These are phyloP conservation scores for Spathaspora hagerdaliae DNA, from an alignment of 805 yeast genomes.

Conservation along the genomic window DNA sequence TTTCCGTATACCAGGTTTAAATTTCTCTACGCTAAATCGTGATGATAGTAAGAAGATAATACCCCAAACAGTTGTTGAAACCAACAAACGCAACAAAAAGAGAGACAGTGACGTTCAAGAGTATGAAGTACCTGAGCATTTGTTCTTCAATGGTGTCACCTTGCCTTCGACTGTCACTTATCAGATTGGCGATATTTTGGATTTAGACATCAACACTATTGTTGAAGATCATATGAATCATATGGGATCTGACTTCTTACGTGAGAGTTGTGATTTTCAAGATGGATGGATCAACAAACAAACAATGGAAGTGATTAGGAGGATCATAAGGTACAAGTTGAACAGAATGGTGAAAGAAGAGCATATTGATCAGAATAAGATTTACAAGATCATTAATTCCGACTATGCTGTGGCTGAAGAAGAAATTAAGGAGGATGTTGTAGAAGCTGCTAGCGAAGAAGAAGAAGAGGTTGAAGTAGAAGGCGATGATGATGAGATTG, in stretches of 20 bases:
- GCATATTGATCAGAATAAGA: slow-evolving; percentile 38
- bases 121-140: slow-evolving; percentile 26
- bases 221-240: slow-evolving; percentile 31
- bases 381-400: slow-evolving; percentile 40
- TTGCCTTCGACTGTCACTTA: slow-evolving; percentile 68
- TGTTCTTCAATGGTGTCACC: slow-evolving; percentile 67
- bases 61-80: slow-evolving; percentile 21
- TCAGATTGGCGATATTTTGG: slow-evolving; percentile 76
- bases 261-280: slow-evolving; percentile 40
- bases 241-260: slow-evolving; percentile 30
- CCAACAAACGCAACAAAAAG: slow-evolving; percentile 1
- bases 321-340: slow-evolving; percentile 69
- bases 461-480: slow-evolving; percentile 19
- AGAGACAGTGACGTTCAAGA: slow-evolving; percentile 9
- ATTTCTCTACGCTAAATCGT: not conserved
- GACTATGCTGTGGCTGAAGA: slow-evolving; percentile 26
- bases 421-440: slow-evolving; percentile 11
- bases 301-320: slow-evolving; percentile 60
- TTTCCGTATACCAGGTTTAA: slow-evolving; percentile 50
- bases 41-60: slow-evolving; percentile 8
- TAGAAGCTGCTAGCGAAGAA: slow-evolving; percentile 10
- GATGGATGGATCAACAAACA: slow-evolving; percentile 79
- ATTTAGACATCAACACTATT: slow-evolving; percentile 51
- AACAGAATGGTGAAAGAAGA: slow-evolving; percentile 53
- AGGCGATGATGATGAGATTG: slow-evolving; percentile 24